phyloP scores from a whole-genome alignment of 164 flowering plant genomes.

The Piper betle region DNA sequence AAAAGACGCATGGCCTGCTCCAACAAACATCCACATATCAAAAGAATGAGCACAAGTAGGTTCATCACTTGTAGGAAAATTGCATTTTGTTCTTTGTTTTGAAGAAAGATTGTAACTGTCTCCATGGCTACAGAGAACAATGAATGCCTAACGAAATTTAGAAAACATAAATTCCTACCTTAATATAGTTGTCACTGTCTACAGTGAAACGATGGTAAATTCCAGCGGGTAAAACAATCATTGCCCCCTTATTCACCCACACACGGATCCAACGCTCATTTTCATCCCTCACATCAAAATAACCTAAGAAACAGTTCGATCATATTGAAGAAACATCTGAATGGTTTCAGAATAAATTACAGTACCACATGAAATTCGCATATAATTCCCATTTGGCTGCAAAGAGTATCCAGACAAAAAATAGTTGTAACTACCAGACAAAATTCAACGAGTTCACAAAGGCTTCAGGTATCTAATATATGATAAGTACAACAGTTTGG shows the following conservation, averaged over 20 bases:
- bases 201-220: conserved; percentile 92
- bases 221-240: conserved; percentile 96
- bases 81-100: too few relatives aligned
- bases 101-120: neutral
- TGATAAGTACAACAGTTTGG: too few relatives aligned
- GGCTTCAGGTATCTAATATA: too few relatives aligned
- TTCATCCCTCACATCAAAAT: conserved; percentile 84
- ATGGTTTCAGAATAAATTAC: neutral
- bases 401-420: neutral
- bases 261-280: conserved; percentile 85
- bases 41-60: neutral
- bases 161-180: conserved; percentile 32
- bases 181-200: conserved; percentile 85
- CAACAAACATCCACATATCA: neutral
- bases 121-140: neutral
- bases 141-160: neutral
- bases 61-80: neutral
- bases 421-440: too few relatives aligned
- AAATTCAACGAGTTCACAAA: too few relatives aligned
- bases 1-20: conserved; percentile 81
- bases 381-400: too few relatives aligned
- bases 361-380: neutral
- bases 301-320: conserved; percentile 29
- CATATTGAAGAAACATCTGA: neutral
- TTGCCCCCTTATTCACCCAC: conserved; percentile 84